A percentile compares a stretch with the other conserved stretches of the same genome.
These are phyloP conservation scores for Solanum ahanhuiri DNA, from an alignment of 257 asterid species.

Conservation along the genomic window DNA sequence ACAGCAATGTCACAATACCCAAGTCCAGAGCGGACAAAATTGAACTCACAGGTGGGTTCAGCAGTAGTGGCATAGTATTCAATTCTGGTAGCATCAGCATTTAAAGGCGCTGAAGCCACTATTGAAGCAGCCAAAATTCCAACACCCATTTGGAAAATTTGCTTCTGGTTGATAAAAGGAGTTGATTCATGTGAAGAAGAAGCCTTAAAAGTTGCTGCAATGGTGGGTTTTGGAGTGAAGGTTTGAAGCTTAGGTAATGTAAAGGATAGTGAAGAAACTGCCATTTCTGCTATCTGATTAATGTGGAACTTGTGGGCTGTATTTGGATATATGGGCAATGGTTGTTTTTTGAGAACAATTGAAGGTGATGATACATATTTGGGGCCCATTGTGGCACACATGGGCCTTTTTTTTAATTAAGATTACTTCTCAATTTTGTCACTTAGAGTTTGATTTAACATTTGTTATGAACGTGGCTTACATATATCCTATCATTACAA, in stretches of 20 bases:
- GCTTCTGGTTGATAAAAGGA: conserved; percentile 25
- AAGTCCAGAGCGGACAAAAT: conserved; percentile 60
- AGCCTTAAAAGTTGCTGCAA: conserved; percentile 16
- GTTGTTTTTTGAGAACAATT: not conserved
- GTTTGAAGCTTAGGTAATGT: conserved; percentile 29
- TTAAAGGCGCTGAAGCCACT: conserved; percentile 51
- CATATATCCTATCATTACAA: no score
- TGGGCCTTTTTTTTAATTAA: not conserved
- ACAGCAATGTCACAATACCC: conserved; percentile 75
- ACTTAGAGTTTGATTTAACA: no score
- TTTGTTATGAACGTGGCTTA: no score
- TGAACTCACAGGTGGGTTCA: conserved; percentile 79
- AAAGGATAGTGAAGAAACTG: conserved; percentile 41
- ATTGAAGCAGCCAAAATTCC: conserved; percentile 64
- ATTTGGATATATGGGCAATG: not conserved
- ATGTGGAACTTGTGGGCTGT: conserved; percentile 22
- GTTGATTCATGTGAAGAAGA: conserved; percentile 15
- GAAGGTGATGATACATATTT: not conserved
- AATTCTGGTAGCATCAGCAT: conserved; percentile 72
- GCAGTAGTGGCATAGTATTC: conserved; percentile 79
- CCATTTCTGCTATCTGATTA: conserved; percentile 19
- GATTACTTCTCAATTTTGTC: no score
- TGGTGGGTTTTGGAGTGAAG: conserved; percentile 2
- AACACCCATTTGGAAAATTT: conserved; percentile 36
- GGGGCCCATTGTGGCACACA: not conserved